Conservation (phyloP, 805 yeast genomes). For the Cyberlindnera mrakii region DNA sequence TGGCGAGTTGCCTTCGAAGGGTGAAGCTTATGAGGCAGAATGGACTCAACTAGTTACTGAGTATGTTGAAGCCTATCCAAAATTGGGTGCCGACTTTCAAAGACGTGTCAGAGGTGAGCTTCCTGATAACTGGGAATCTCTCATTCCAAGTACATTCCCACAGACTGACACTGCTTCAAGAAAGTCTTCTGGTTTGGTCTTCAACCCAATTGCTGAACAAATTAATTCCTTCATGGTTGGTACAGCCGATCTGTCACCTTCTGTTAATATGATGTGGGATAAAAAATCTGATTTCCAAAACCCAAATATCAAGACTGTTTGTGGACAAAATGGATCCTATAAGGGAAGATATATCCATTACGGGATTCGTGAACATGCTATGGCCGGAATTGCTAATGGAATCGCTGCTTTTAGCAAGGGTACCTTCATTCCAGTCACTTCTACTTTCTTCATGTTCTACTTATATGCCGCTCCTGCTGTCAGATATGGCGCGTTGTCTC, state of each 20-base stretch:
- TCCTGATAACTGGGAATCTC: slow-evolving; percentile 75
- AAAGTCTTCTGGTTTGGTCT: slow-evolving; percentile 80
- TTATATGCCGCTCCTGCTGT: slow-evolving; percentile 82
- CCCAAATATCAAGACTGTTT: slow-evolving; percentile 63
- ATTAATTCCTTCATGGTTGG: slow-evolving; percentile 7
- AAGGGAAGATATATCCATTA: slow-evolving; percentile 90
- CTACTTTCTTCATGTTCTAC: slow-evolving; percentile 93
- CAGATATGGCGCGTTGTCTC: slow-evolving; percentile 76
- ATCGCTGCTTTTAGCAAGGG: slow-evolving; percentile 77
- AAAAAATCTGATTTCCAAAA: slow-evolving; percentile 84
- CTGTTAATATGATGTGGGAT: slow-evolving; percentile 11
- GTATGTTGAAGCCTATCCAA: slow-evolving; percentile 67
- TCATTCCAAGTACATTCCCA: slow-evolving; percentile 73
- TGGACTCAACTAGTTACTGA: slow-evolving; percentile 63
- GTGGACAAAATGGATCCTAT: slow-evolving; percentile 63
- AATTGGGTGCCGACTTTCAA: slow-evolving; percentile 66
- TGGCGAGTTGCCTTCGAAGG: slow-evolving; percentile 51
- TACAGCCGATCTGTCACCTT: slow-evolving; percentile 8
- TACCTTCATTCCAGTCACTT: slow-evolving; percentile 86
- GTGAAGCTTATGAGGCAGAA: slow-evolving; percentile 53
- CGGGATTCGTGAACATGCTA: slow-evolving; percentile 98
- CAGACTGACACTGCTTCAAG: slow-evolving; percentile 79
- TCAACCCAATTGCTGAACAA: slow-evolving; percentile 23
- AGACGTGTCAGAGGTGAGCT: slow-evolving; percentile 74
- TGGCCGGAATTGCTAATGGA: slow-evolving; percentile 98